Percentiles rank a stretch among this genome's conserved stretches.
These are phyloP conservation scores for Dictyostelium discoideum DNA, from an alignment of 78 protist genomes.

Conservation along the genomic window dicty_2.7 NC_007090.3:4092001-4092500, in stretches of 20 bases:
- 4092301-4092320: neutral
- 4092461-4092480: slow-evolving; percentile 26
- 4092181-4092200: slow-evolving; percentile 14
- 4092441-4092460: slow-evolving; percentile 37
- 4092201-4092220: neutral
- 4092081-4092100: slow-evolving; percentile 24
- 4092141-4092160: neutral
- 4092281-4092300: neutral
- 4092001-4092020: neutral
- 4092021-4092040: neutral
- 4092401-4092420: neutral
- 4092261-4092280: neutral
- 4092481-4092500: slow-evolving; percentile 1
- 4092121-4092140: slow-evolving; percentile 32
- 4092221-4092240: neutral
- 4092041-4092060: neutral
- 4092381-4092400: neutral
- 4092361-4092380: neutral
- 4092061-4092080: neutral
- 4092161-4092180: slow-evolving; percentile 50
- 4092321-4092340: neutral
- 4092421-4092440: neutral
- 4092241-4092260: neutral
- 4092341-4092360: neutral
- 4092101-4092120: slow-evolving; percentile 40